Conservation (phyloP, 108 stramenopile genomes). For the Skeletonema costatum region DNA sequence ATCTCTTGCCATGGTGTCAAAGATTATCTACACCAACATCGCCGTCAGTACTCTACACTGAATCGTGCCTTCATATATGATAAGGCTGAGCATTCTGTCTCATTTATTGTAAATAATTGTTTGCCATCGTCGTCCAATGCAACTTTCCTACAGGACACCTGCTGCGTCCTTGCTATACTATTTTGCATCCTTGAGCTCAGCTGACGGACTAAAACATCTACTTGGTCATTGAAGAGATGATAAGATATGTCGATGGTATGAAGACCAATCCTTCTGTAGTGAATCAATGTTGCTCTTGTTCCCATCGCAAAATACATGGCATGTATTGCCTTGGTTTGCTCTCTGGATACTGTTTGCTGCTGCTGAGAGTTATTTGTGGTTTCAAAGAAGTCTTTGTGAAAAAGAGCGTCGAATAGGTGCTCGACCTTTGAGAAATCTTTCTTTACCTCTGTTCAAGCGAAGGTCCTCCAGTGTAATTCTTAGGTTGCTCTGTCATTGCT, state of each 20-base stretch:
- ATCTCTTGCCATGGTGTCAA: too few relatives aligned
- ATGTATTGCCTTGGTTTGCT: not conserved
- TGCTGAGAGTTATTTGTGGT: not conserved
- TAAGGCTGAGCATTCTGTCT: not conserved
- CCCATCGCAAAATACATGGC: not conserved
- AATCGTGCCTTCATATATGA: not conserved
- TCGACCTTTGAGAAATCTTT: slow-evolving; percentile 8
- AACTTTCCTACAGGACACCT: not conserved
- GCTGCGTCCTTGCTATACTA: not conserved
- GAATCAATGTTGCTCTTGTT: not conserved
- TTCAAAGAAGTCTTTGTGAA: not conserved
- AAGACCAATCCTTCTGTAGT: slow-evolving; percentile 3
- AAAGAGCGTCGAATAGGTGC: slow-evolving; percentile 5
- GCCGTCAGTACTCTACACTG: not conserved
- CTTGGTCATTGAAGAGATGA: not conserved
- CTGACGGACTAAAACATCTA: not conserved
- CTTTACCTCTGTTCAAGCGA: not conserved
- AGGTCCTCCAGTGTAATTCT: not conserved
- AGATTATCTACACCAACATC: too few relatives aligned
- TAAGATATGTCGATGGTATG: not conserved
- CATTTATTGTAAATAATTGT: not conserved
- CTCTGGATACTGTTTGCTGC: not conserved
- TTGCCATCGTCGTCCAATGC: not conserved
- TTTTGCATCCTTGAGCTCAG: not conserved
- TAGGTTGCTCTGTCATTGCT: too few relatives aligned